Evolutionary conservation across 805 yeast genomes (phyloP).

Genomic region (Isabelozyma heimii): DNA sequence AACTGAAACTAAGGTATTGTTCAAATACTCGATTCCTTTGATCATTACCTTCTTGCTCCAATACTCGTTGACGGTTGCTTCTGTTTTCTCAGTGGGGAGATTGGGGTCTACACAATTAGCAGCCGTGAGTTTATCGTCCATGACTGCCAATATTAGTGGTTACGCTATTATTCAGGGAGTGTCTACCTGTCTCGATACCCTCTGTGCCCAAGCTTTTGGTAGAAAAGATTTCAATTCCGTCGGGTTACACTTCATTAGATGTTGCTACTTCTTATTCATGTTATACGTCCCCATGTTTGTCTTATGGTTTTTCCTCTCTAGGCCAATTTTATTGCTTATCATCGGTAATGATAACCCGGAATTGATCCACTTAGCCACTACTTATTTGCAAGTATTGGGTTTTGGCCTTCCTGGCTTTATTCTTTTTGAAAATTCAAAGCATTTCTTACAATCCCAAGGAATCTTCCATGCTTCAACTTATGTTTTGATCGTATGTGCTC

Average conservation of each 20-base stretch:
- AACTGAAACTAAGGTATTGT: constrained; percentile 39
- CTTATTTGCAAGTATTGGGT: constrained; percentile 53
- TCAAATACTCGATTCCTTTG: constrained; percentile 52
- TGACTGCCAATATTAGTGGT: constrained; percentile 78
- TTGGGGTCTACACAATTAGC: constrained; percentile 71
- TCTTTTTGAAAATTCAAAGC: constrained; percentile 68
- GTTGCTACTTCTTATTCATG: constrained; percentile 54
- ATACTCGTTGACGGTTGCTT: constrained; percentile 71
- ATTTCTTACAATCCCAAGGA: constrained; percentile 74
- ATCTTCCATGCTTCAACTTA: constrained; percentile 79
- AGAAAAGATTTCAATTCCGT: constrained; percentile 61
- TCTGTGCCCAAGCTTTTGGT: constrained; percentile 78
- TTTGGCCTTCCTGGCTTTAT: constrained; percentile 75
- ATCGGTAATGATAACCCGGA: constrained; percentile 22
- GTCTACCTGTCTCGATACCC: constrained; percentile 75
- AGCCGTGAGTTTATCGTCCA: constrained; percentile 70
- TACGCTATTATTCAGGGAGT: constrained; percentile 74
- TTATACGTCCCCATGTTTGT: constrained; percentile 53
- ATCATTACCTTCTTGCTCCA: constrained; percentile 67
- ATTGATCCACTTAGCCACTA: constrained; percentile 48
- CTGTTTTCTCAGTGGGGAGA: constrained; percentile 74
- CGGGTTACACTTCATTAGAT: constrained; percentile 67
- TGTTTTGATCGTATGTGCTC: constrained; percentile 68
- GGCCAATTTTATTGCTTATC: constrained; percentile 36
- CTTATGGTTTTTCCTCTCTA: constrained; percentile 61